Conservation (phyloP, 2,329 filamentous ascomycete species). For the Fusarium staphyleae region DNA sequence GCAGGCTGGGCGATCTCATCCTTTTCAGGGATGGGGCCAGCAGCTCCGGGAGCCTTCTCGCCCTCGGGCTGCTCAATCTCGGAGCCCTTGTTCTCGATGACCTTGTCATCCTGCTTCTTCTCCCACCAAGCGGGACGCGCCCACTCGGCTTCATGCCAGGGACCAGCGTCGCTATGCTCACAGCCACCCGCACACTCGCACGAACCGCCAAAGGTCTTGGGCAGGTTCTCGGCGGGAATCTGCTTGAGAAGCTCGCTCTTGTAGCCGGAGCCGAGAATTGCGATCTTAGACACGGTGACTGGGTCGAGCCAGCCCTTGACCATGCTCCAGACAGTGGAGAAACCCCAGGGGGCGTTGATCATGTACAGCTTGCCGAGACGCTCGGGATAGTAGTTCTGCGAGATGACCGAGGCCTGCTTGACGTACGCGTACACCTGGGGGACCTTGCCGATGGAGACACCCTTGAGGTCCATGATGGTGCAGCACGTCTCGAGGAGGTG, state of each 20-base stretch:
- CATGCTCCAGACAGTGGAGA: constrained; percentile 82
- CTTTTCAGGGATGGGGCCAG: constrained; percentile 43
- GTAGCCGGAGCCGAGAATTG: constrained; percentile 83
- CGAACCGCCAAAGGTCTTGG: constrained; percentile 81
- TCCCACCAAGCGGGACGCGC: constrained; percentile 70
- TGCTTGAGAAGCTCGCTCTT: constrained; percentile 84
- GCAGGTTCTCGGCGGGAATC: constrained; percentile 88
- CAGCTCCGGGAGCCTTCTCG: constrained; percentile 43
- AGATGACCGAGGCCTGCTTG: constrained; percentile 82
- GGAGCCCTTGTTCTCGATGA: constrained; percentile 52
- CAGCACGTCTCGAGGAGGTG: constrained; percentile 96
- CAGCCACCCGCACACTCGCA: constrained; percentile 88
- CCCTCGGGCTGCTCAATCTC: constrained; percentile 45
- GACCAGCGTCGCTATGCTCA: constrained; percentile 84
- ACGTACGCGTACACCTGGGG: constrained; percentile 89
- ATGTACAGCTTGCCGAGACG: constrained; percentile 94
- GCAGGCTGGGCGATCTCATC: constrained; percentile 48
- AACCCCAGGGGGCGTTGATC: constrained; percentile 98
- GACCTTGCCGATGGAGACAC: constrained; percentile 83
- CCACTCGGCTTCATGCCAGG: constrained; percentile 81
- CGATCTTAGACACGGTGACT: constrained; percentile 95
- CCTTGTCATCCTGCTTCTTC: constrained; percentile 52
- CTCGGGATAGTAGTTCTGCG: constrained; percentile 99
- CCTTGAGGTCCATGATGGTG: constrained; percentile 98
- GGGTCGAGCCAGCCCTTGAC: constrained; percentile 96